A percentile compares a stretch with the other conserved stretches of the same genome.
phyloP scores from a whole-genome alignment of 2,329 filamentous ascomycete genomes.

The Trichoderma koningiopsis region DNA sequence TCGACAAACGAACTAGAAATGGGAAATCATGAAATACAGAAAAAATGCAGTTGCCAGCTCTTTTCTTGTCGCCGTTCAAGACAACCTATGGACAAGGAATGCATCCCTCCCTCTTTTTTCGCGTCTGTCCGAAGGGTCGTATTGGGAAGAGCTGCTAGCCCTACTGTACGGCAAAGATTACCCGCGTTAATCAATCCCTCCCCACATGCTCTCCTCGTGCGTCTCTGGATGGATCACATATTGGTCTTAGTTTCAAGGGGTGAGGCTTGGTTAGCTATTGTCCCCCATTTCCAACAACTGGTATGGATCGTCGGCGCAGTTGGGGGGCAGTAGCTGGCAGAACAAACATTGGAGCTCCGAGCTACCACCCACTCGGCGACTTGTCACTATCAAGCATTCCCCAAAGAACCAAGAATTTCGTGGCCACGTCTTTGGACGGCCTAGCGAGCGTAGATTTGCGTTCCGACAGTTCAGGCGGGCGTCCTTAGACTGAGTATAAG shows the following conservation, averaged over 20 bases:
- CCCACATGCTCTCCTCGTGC: background rate
- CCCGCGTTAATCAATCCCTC: background rate
- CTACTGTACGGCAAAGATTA: background rate
- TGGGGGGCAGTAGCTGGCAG: background rate
- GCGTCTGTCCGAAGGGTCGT: background rate
- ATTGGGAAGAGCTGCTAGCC: background rate
- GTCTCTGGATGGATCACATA: background rate
- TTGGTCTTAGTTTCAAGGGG: background rate
- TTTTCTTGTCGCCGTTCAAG: background rate
- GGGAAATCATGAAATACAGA: background rate
- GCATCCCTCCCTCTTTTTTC: background rate
- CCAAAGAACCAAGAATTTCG: slow-evolving; percentile 1
- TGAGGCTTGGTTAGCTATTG: background rate
- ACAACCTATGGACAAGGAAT: background rate
- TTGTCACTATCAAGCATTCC: slow-evolving; percentile 27
- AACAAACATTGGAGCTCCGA: background rate
- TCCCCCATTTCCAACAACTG: background rate
- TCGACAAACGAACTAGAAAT: background rate
- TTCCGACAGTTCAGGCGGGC: slow-evolving; percentile 5
- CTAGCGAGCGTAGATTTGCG: slow-evolving; percentile 5
- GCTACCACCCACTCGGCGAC: background rate
- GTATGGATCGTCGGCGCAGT: slow-evolving; percentile 28
- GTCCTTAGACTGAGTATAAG: background rate
- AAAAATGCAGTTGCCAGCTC: background rate
- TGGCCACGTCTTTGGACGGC: slow-evolving; percentile 7